A percentile compares a stretch with the other conserved stretches of the same genome.
Evolutionary conservation across 2,329 filamentous ascomycete genomes (phyloP).

Genomic region (Talaromyces sp.): DNA sequence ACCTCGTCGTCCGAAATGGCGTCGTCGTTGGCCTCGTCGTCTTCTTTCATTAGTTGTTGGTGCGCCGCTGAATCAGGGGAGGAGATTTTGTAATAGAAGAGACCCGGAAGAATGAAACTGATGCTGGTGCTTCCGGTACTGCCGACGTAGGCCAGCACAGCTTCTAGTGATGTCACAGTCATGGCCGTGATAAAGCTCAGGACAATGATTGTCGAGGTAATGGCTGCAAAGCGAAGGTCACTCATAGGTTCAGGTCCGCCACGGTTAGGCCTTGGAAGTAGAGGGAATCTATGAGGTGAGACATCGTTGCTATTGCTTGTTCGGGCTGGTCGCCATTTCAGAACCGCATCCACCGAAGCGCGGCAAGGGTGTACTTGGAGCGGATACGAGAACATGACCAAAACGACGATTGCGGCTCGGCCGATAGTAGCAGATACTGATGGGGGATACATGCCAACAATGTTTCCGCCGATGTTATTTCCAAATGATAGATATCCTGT

Average conservation of each 20-base stretch:
- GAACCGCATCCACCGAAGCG: slow-evolving; percentile 89
- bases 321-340: slow-evolving; percentile 74
- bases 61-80: slow-evolving; percentile 82
- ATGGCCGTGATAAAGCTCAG: slow-evolving; percentile 84
- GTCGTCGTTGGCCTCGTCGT: slow-evolving; percentile 67
- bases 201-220: slow-evolving; percentile 82
- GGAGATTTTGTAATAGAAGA: slow-evolving; percentile 99
- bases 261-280: slow-evolving; percentile 40
- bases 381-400: slow-evolving; percentile 95
- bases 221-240: slow-evolving; percentile 80
- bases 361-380: slow-evolving; percentile 94
- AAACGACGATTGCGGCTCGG: slow-evolving; percentile 88
- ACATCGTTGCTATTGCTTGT: slow-evolving; percentile 37
- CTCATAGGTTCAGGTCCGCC: slow-evolving; percentile 64
- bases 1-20: slow-evolving; percentile 40
- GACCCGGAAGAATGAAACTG: slow-evolving; percentile 89
- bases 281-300: slow-evolving; percentile 44
- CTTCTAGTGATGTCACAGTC: slow-evolving; percentile 83
- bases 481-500: slow-evolving; percentile 96
- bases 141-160: slow-evolving; percentile 91
- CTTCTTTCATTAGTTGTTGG: slow-evolving; percentile 82
- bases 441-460: slow-evolving; percentile 82
- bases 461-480: slow-evolving; percentile 84
- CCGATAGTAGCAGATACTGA: slow-evolving; percentile 85
- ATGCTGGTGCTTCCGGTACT: slow-evolving; percentile 93